Conservation (phyloP, 305 asterid species). For the Solanum aculeatissimum region DNA sequence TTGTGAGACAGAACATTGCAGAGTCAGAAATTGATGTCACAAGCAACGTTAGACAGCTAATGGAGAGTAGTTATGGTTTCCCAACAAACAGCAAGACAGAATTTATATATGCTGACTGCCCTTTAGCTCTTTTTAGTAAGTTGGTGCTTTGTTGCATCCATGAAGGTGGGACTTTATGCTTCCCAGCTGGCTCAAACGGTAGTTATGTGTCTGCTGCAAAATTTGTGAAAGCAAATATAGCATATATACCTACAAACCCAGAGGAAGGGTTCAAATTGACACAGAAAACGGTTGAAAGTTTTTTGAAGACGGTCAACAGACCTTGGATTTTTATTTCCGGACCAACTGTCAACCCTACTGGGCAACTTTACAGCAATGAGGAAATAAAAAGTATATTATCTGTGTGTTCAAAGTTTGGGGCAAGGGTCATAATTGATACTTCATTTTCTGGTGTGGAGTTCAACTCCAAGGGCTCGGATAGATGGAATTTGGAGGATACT, state of each 20-base stretch:
- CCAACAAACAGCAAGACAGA: constrained; percentile 42
- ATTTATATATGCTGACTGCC: constrained; percentile 61
- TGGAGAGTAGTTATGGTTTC: constrained; percentile 56
- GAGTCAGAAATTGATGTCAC: constrained; percentile 85
- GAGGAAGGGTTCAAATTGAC: constrained; percentile 70
- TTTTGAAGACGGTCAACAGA: constrained; percentile 35
- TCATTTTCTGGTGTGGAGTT: constrained; percentile 81
- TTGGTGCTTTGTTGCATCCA: constrained; percentile 74
- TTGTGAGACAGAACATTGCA: constrained; percentile 79
- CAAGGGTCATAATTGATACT: constrained; percentile 75
- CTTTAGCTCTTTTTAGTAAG: constrained; percentile 73
- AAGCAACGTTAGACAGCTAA: constrained; percentile 39
- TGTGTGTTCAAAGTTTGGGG: constrained; percentile 62
- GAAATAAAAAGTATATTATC: constrained; percentile 58
- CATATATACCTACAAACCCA: constrained; percentile 37
- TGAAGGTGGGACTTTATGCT: constrained; percentile 87
- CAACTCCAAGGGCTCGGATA: constrained; percentile 36
- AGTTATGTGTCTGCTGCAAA: constrained; percentile 77
- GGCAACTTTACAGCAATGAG: constrained; percentile 69
- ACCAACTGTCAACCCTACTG: constrained; percentile 82
- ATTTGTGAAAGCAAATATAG: constrained; percentile 57
- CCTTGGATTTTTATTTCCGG: constrained; percentile 97
- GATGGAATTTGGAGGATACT: constrained; percentile 65
- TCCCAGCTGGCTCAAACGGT: constrained; percentile 87
- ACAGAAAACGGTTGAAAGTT: constrained; percentile 40